Evolutionary conservation across 441 rosid genomes (phyloP).

Genomic region (Capsella rubella): DNA sequence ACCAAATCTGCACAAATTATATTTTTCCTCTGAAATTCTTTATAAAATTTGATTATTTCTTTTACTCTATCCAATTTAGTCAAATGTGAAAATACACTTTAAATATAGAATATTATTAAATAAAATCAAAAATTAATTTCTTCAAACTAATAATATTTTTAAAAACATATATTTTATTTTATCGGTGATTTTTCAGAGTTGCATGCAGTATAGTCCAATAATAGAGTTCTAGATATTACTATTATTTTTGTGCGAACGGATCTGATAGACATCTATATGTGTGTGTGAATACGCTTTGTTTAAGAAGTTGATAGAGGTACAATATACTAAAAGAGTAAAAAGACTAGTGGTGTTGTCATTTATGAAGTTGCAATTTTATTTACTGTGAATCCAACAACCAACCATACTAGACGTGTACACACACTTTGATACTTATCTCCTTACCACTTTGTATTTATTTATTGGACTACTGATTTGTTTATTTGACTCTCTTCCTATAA

Average conservation of each 20-base stretch:
- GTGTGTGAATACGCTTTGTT: not conserved
- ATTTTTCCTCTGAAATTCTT: too few species aligned
- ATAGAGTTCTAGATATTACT: not conserved
- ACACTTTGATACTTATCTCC: conserved; percentile 10
- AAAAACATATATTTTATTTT: too few species aligned
- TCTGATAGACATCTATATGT: not conserved
- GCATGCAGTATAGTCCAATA: not conserved
- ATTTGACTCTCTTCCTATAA: conserved; percentile 16
- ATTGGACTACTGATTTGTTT: not conserved
- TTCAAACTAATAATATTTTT: too few species aligned
- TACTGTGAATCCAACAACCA: conserved; percentile 4
- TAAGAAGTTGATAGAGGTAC: not conserved
- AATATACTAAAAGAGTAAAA: not conserved
- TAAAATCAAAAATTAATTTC: too few species aligned
- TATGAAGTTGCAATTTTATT: not conserved
- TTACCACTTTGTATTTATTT: not conserved
- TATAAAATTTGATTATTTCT: too few species aligned
- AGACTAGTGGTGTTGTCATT: conserved; percentile 5
- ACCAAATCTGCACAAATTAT: too few species aligned
- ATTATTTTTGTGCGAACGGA: not conserved
- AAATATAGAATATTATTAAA: too few species aligned
- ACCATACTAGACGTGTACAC: not conserved
- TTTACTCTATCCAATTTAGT: too few species aligned
- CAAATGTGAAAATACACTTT: too few species aligned
- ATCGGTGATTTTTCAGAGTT: not conserved